Evolutionary conservation across 208 protist genomes (phyloP), one percentile per base, ranked within the genome.

Genomic region (Trypanosoma congolense): DNA sequence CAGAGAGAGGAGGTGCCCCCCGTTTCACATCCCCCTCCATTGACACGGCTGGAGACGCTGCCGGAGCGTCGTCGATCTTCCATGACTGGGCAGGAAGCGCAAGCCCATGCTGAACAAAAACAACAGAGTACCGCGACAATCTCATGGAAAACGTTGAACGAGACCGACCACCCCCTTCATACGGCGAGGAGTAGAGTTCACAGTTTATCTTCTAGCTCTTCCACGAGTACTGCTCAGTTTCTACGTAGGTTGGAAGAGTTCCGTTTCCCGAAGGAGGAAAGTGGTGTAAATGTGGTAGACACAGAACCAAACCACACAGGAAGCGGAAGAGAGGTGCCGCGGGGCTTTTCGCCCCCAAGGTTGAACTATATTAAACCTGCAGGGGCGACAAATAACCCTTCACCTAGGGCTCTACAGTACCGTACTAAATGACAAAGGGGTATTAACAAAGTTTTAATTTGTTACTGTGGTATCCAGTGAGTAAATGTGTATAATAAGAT

Each of bases 171-270:
- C 9, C 12, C 33, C 9, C 33, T 12, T 38, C 12, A 6, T 16
- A 12, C 33, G 6, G 6, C 42, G 8, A 6, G 21, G 42, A 46
- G 42, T 24, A 46, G 42, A n/a, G 42, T 22, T 6, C 10, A 46
- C 42, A 6, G 42, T 8, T 46, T n/a, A 9, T 46, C 12, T 46
- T 46, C 42, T 22, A 6, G 9, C n/a, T n/a, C 12, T 19, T 46
- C 42, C 42, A 46, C 12, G 8, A 46, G 42, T 24, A 46, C 42
- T n/a, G 21, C 42, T 25, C 8, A 9, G 42, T 46, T 46, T 46
- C n/a, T 46, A 24, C 42, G 42, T 46, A 46, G 42, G 21, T 56
- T 56, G 31, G 25, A 9, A 28, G 31, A 42, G 10, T 57, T 47
- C 33, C 33, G 52, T 16, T 57, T 57, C n/a, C 45, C 55, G 2